Evolutionary conservation across 345 rosid species (phyloP).

Genomic region (Cardamine chenopodiifolia): DNA sequence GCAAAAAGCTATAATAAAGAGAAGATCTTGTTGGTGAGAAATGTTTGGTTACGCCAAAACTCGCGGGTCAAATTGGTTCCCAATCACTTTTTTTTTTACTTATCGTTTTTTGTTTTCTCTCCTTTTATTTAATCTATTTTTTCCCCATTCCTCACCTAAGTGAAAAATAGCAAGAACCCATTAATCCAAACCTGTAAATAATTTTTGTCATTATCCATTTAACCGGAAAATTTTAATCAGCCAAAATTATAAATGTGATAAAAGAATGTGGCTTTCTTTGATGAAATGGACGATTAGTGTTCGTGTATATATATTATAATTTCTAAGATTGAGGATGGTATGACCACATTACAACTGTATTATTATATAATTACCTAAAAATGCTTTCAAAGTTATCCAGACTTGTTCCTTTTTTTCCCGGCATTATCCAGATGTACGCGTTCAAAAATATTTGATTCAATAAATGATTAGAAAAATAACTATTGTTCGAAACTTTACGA

Average conservation of each 20-base stretch:
- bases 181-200: background rate
- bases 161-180: constrained; percentile 35
- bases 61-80: constrained; percentile 42
- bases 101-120: constrained; percentile 1
- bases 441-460: background rate
- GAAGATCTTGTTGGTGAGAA: constrained; percentile 42
- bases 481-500: background rate
- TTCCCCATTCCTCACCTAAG: background rate
- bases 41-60: constrained; percentile 45
- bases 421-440: background rate
- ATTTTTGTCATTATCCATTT: background rate
- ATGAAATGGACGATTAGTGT: background rate
- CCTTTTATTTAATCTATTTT: background rate
- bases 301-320: background rate
- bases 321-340: background rate
- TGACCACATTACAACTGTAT: background rate
- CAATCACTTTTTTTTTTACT: constrained; percentile 25
- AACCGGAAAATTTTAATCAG: background rate
- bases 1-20: constrained; percentile 37
- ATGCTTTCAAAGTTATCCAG: background rate
- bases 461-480: background rate
- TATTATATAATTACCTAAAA: background rate
- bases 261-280: background rate
- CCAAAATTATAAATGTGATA: too few species aligned
- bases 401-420: too few species aligned